A percentile compares a stretch with the other conserved stretches of the same genome.
These are phyloP conservation scores for Xanthoconium stramineum DNA, from an alignment of 768 basidiomycete species.

Conservation along the genomic window DNA sequence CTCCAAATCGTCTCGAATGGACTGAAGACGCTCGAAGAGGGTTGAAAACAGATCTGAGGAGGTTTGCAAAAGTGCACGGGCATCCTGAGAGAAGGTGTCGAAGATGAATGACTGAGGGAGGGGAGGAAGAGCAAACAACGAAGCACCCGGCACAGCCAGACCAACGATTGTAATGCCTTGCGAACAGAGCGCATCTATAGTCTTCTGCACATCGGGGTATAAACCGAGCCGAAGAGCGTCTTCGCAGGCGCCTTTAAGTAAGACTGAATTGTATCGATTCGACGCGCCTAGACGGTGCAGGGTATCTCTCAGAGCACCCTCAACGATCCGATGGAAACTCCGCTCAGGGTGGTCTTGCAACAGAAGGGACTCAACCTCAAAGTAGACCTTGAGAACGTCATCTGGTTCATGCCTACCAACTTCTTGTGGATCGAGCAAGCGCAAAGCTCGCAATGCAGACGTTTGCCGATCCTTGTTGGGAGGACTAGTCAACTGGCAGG, in stretches of 20 bases:
- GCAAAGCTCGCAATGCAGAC: background rate
- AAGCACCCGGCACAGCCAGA: background rate
- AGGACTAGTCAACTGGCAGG: background rate
- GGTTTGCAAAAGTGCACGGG: background rate
- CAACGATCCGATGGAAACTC: background rate
- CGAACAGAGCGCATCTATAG: background rate
- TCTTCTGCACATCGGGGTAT: background rate
- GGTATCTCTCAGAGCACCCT: background rate
- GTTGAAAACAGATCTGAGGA: background rate
- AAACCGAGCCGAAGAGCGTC: background rate
- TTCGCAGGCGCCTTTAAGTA: background rate
- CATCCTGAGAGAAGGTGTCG: background rate
- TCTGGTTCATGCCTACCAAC: background rate
- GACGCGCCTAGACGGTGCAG: background rate
- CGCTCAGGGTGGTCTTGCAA: background rate
- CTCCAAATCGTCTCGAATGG: background rate
- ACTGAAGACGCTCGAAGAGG: background rate
- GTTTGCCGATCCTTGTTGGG: background rate
- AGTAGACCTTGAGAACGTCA: background rate
- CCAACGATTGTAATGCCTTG: background rate
- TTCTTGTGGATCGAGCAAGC: background rate
- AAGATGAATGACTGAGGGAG: background rate
- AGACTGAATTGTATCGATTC: background rate
- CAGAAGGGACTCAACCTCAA: background rate
- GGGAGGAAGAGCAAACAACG: background rate